Percentiles rank a stretch among this genome's conserved stretches.
These are phyloP conservation scores for Fusarium algeriense DNA, from an alignment of 2,329 filamentous ascomycete genomes.

Conservation along the genomic window DNA sequence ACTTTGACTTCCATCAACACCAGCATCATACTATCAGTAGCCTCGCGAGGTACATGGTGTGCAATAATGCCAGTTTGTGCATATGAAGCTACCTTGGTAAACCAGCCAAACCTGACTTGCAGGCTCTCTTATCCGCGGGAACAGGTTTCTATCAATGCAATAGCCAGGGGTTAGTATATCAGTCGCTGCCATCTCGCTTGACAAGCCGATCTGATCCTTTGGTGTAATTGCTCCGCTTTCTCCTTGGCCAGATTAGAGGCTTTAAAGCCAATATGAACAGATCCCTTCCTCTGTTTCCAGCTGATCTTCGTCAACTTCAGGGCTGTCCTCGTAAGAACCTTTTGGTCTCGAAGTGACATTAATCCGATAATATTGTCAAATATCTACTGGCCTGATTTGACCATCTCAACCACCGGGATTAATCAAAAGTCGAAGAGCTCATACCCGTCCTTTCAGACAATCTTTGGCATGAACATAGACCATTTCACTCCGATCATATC, in stretches of 20 bases:
- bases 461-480: background rate
- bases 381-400: background rate
- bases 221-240: constrained; percentile 25
- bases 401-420: no score
- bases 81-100: background rate
- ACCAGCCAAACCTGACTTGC: background rate
- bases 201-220: constrained; percentile 28
- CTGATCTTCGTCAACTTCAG: background rate
- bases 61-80: constrained; percentile 14
- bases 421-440: background rate
- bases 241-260: background rate
- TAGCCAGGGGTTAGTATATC: constrained; percentile 23
- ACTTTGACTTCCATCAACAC: background rate
- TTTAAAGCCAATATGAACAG: constrained; percentile 10
- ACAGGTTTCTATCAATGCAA: constrained; percentile 23
- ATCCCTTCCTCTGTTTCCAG: background rate
- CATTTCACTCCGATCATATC: background rate
- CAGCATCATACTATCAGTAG: background rate
- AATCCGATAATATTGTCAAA: background rate
- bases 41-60: constrained; percentile 2
- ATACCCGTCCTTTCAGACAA: background rate
- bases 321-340: no score
- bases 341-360: background rate
- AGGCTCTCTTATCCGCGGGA: constrained; percentile 17
- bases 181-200: constrained; percentile 38